Evolutionary conservation across 2,329 filamentous ascomycete species (phyloP).

Genomic region (Cladosporium sp.): DNA sequence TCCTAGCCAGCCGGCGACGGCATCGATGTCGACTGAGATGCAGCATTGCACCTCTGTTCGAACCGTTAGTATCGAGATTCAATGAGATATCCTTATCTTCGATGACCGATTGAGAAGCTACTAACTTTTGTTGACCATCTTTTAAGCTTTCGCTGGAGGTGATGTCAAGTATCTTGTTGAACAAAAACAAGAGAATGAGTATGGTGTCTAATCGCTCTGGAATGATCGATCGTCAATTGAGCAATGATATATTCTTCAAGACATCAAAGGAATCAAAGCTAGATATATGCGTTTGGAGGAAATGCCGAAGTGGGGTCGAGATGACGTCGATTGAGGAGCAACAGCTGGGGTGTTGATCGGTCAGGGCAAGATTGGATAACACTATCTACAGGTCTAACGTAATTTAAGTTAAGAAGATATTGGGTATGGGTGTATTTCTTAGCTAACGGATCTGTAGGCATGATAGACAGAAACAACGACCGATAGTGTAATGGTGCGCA

Average conservation of each 20-base stretch:
- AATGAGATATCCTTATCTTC: not conserved
- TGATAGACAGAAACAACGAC: not conserved
- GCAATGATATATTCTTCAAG: not conserved
- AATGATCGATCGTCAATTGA: not conserved
- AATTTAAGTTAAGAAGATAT: not conserved
- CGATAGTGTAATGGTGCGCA: not conserved
- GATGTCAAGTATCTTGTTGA: not conserved
- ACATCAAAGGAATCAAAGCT: not conserved
- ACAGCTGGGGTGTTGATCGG: not conserved
- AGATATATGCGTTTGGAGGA: not conserved
- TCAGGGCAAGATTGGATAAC: not conserved
- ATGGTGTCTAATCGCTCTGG: not conserved
- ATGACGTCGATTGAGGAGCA: constrained; percentile 10
- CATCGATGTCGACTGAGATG: constrained; percentile 66
- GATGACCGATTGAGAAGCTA: not conserved
- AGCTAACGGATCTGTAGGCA: not conserved
- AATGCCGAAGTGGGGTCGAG: constrained; percentile 4
- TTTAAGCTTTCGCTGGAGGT: not conserved
- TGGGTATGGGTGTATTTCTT: not conserved
- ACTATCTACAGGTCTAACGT: constrained; percentile 12
- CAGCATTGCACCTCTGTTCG: constrained; percentile 35
- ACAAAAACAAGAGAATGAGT: not conserved
- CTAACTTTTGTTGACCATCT: constrained; percentile 16
- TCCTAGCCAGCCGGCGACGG: constrained; percentile 74
- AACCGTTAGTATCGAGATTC: not conserved